phyloP scores from a whole-genome alignment of 75 land plant species.

The Pinus taeda region DNA sequence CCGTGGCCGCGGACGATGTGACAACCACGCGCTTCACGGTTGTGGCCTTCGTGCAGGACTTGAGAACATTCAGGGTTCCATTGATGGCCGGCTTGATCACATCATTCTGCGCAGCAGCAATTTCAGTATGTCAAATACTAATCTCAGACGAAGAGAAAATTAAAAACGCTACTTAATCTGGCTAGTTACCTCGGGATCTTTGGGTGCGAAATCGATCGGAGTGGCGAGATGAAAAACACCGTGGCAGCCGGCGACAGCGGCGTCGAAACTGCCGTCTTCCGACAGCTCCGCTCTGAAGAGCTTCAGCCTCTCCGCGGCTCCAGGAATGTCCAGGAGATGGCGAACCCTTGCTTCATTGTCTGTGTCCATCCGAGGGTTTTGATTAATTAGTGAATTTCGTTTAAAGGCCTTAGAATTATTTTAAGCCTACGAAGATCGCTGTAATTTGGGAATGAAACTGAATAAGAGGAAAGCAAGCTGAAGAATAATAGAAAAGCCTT shows the following conservation, averaged over 20 bases:
- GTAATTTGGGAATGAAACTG: too few relatives aligned
- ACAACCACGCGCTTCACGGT: slow-evolving; percentile 29
- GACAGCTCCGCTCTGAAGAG: slow-evolving; percentile 39
- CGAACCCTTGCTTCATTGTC: slow-evolving; percentile 15
- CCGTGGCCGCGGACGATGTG: slow-evolving; percentile 43
- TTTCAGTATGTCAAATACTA: neutral
- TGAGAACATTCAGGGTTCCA: slow-evolving; percentile 32
- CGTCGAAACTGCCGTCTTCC: slow-evolving; percentile 23
- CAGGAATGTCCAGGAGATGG: slow-evolving; percentile 24
- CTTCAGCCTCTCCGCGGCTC: slow-evolving; percentile 35
- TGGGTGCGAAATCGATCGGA: slow-evolving; percentile 15
- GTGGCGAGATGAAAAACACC: slow-evolving; percentile 48
- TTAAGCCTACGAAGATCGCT: too few relatives aligned
- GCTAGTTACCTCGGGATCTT: slow-evolving; percentile 15
- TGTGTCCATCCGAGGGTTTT: neutral
- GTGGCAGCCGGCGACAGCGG: slow-evolving; percentile 35
- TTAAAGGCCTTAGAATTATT: too few relatives aligned
- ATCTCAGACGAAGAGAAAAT: neutral
- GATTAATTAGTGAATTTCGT: too few relatives aligned
- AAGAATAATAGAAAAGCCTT: too few relatives aligned
- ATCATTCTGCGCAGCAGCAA: slow-evolving; percentile 7
- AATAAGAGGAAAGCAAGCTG: too few relatives aligned
- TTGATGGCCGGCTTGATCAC: slow-evolving; percentile 25
- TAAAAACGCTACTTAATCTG: neutral
- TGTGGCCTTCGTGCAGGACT: slow-evolving; percentile 34